Conservation (phyloP, 2,329 filamentous ascomycete genomes). For the Colletotrichum sp. region DNA sequence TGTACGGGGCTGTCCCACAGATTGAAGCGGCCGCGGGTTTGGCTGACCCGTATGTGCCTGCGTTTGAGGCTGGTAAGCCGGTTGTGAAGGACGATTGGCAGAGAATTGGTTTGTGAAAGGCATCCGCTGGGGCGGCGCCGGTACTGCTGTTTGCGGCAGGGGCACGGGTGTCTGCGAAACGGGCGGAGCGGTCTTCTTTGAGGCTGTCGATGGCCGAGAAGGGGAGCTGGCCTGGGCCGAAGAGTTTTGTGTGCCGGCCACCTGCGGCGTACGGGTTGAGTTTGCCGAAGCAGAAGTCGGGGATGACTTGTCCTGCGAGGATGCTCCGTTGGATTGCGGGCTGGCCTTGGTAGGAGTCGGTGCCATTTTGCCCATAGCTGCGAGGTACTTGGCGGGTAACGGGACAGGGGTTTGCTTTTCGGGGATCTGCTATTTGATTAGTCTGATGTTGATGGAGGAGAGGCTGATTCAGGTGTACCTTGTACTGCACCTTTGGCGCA, state of each 20-base stretch:
- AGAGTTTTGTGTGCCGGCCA: background rate
- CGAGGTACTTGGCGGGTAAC: conserved; percentile 46
- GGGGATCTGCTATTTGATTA: conserved; percentile 34
- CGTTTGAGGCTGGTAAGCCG: background rate
- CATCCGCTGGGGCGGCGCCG: background rate
- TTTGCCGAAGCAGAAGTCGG: background rate
- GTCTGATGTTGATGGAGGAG: conserved; percentile 13
- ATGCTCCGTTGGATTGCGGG: background rate
- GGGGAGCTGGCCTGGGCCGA: background rate
- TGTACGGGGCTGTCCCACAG: background rate
- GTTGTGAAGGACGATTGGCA: background rate
- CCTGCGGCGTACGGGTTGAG: background rate
- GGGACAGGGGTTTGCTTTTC: conserved; percentile 49
- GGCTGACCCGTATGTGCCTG: background rate
- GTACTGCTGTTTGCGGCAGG: background rate
- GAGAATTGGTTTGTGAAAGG: conserved; percentile 10
- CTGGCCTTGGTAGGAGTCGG: conserved; percentile 16
- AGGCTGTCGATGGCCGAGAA: background rate
- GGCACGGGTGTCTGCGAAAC: background rate
- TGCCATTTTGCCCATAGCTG: conserved; percentile 40
- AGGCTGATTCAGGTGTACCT: conserved; percentile 26
- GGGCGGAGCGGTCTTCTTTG: background rate
- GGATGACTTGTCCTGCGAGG: background rate
- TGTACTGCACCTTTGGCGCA: conserved; percentile 22
- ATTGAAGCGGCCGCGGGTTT: background rate